Evolutionary conservation across 305 asterid species (phyloP).

Genomic region (Fraxinus floribunda): DNA sequence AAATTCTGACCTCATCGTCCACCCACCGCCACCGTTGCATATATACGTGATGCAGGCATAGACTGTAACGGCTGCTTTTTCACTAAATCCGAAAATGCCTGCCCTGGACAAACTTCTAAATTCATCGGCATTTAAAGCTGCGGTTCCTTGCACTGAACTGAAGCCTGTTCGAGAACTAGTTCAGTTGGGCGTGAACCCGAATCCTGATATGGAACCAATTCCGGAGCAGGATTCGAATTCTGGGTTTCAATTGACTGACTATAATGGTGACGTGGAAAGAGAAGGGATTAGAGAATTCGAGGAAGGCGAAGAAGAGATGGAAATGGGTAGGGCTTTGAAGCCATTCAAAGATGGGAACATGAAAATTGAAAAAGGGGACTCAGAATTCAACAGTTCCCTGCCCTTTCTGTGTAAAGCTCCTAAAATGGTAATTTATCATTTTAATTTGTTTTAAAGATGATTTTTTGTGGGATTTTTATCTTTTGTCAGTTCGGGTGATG

Average conservation of each 20-base stretch:
- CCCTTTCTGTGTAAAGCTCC: slow-evolving; percentile 63
- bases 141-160: slow-evolving; percentile 21
- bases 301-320: slow-evolving; percentile 24
- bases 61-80: slow-evolving; percentile 21
- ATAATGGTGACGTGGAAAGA: background rate
- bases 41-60: slow-evolving; percentile 9
- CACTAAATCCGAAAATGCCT: slow-evolving; percentile 36
- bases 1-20: slow-evolving; percentile 8
- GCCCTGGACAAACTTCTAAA: slow-evolving; percentile 37
- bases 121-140: slow-evolving; percentile 25
- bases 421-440: slow-evolving; percentile 40
- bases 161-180: slow-evolving; percentile 27
- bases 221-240: background rate
- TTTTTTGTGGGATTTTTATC: background rate
- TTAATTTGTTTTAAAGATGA: background rate
- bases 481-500: background rate
- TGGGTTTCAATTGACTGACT: slow-evolving; percentile 14
- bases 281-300: slow-evolving; percentile 9
- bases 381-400: slow-evolving; percentile 43
- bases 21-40: background rate
- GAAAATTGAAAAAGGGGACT: slow-evolving; percentile 41
- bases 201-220: background rate
- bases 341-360: slow-evolving; percentile 32
- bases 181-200: slow-evolving; percentile 14
- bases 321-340: slow-evolving; percentile 24